Evolutionary conservation across 2,329 filamentous ascomycete genomes (phyloP).

Genomic region (Trichophyton benhamiae): DNA sequence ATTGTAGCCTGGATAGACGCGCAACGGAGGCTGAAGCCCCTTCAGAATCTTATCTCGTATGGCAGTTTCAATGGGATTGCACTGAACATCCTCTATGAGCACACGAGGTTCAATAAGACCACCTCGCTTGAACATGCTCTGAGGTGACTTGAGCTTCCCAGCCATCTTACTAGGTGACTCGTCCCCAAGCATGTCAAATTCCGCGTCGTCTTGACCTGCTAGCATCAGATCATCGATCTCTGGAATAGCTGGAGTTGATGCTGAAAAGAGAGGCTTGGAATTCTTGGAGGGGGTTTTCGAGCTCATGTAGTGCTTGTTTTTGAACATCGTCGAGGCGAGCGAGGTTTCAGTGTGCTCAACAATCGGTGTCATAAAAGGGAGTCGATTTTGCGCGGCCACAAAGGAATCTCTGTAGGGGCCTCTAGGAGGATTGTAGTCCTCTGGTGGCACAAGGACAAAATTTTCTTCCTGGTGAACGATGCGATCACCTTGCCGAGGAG

Average conservation of each 20-base stretch:
- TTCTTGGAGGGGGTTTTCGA: constrained; percentile 68
- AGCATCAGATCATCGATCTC: constrained; percentile 39
- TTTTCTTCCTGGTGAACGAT: constrained; percentile 9
- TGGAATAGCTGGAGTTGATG: constrained; percentile 21
- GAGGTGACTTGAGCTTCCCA: constrained; percentile 24
- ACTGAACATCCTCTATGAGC: constrained; percentile 69
- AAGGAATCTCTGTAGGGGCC: constrained; percentile 69
- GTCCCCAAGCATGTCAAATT: constrained; percentile 26
- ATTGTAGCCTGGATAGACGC: constrained; percentile 65
- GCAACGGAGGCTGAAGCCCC: constrained; percentile 59
- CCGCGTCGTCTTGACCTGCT: constrained; percentile 40
- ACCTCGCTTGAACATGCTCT: constrained; percentile 7
- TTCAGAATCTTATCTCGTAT: constrained; percentile 64
- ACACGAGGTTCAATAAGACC: constrained; percentile 2
- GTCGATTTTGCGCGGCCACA: constrained; percentile 71
- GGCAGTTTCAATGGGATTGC: constrained; percentile 74
- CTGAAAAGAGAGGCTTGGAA: constrained; percentile 14
- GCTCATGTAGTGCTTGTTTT: constrained; percentile 47
- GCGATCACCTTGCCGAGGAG: neutral
- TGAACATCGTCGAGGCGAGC: constrained; percentile 49
- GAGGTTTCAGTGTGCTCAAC: constrained; percentile 90
- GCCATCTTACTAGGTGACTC: constrained; percentile 27
- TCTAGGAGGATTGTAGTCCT: constrained; percentile 71
- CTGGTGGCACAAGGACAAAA: constrained; percentile 69
- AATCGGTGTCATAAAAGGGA: constrained; percentile 98